Evolutionary conservation across 352 stramenopile species (phyloP).

Genomic region (Globisporangium ultimum): DNA sequence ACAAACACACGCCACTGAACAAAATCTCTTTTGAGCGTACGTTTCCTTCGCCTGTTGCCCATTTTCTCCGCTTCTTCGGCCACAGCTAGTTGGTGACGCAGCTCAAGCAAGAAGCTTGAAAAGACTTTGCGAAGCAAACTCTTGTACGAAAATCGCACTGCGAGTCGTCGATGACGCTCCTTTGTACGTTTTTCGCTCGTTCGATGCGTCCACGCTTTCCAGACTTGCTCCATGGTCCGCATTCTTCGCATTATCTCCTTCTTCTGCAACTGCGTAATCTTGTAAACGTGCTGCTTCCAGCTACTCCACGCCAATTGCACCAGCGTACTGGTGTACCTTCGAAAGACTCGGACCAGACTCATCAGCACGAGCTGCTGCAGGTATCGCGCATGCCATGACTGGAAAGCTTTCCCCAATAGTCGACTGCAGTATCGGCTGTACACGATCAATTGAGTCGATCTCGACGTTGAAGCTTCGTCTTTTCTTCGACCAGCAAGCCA

Average conservation of each 20-base stretch:
- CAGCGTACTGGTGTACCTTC: not conserved
- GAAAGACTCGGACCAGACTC: not conserved
- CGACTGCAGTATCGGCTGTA: conserved; percentile 3
- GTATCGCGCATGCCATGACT: not conserved
- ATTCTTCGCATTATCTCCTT: not conserved
- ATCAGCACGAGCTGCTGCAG: not conserved
- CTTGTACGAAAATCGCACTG: conserved; percentile 13
- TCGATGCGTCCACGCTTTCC: conserved; percentile 7
- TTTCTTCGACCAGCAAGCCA: not conserved
- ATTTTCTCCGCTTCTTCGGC: not conserved
- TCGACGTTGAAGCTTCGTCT: not conserved
- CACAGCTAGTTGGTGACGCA: not conserved
- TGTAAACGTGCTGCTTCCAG: conserved; percentile 3
- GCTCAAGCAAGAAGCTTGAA: not conserved
- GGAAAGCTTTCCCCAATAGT: conserved; percentile 7
- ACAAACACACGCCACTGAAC: conserved; percentile 2
- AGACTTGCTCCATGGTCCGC: not conserved
- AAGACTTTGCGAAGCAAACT: conserved; percentile 4
- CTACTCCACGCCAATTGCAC: conserved; percentile 3
- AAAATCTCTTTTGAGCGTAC: not conserved
- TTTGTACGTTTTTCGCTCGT: not conserved
- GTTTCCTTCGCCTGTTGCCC: not conserved
- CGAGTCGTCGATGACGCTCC: conserved; percentile 8
- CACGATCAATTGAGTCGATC: conserved; percentile 2
- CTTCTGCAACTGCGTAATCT: not conserved